phyloP scores from a whole-genome alignment of 768 basidiomycete genomes.

The Suillus placidus region DNA sequence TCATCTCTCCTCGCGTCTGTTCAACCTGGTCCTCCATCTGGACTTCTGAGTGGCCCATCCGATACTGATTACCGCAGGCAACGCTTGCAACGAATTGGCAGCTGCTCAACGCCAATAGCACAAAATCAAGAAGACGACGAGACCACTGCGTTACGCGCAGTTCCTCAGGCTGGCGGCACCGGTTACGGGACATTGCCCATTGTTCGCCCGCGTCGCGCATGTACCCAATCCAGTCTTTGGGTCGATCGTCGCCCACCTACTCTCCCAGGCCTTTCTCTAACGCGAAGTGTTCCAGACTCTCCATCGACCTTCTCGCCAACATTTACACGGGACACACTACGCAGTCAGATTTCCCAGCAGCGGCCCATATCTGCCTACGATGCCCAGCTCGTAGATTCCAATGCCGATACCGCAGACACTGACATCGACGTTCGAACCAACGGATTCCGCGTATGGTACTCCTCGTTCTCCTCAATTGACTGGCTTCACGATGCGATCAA shows the following conservation, averaged over 20 bases:
- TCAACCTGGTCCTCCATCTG: constrained; percentile 24
- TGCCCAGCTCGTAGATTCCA: constrained; percentile 40
- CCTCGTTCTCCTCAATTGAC: constrained; percentile 88
- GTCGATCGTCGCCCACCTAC: constrained; percentile 40
- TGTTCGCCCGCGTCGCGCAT: constrained; percentile 29
- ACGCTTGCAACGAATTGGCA: constrained; percentile 59
- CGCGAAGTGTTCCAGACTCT: constrained; percentile 36
- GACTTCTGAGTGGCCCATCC: constrained; percentile 52
- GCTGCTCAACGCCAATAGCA: neutral
- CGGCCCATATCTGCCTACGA: constrained; percentile 80
- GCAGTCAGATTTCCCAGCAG: constrained; percentile 43
- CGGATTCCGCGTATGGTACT: constrained; percentile 85
- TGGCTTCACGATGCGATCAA: constrained; percentile 98
- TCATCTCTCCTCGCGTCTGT: constrained; percentile 17
- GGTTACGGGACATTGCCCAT: constrained; percentile 63
- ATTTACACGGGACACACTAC: constrained; percentile 36
- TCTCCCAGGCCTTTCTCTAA: constrained; percentile 37
- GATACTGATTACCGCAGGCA: constrained; percentile 62
- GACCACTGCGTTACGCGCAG: constrained; percentile 37
- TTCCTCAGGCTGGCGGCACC: constrained; percentile 26
- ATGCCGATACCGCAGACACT: constrained; percentile 37
- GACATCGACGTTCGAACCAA: constrained; percentile 71
- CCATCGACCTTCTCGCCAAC: constrained; percentile 36
- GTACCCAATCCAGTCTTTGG: constrained; percentile 22
- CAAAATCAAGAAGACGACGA: constrained; percentile 30